Base-by-base conservation (phyloP, 805 yeast species). In the Lipomyces yamanashiensis region DNA sequence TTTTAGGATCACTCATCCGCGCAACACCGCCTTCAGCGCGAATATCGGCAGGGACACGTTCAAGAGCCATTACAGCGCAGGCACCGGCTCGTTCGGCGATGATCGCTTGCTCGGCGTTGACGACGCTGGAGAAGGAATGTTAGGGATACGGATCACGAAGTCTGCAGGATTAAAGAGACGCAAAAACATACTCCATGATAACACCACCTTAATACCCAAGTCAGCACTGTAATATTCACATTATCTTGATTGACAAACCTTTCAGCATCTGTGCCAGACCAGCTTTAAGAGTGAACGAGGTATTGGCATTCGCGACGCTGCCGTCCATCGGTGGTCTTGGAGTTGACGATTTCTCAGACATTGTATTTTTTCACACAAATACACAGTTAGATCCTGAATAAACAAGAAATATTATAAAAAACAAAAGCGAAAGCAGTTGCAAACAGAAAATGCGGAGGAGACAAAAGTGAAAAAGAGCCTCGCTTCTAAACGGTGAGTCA, bases 1-100 rank as follows among this genome's bases (percentile, higher is more conserved):
- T 85, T 70, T 86, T 79, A 1, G 96, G 96, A 74, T 89, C 96
- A 21, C 90, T 85, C 96, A 89, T 89, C 71, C 96, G 83, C 63
- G 93, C 89, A 55, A 89, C 95, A 62, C 88, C 88, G 56, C 93
- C 93, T 58, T 87, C 84, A 67, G 84, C 86, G 72, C 95, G 83
- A 84, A 89, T 89, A 74, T 89, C 95, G 7, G 95, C 91, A 10
- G 96, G 96, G 62, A 89, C 90, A 70, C 87, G 79, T 77, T 89
- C 96, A 68, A 89, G 80, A 4, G 96, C 96, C 96, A 89, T 89
- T 23, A 89, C 96, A 13, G 96, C 93, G 77, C 90, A 87, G 13
- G 96, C 96, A 64, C 96, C 96, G 2, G 96, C 93, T 59, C 78
- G 80, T 75, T 89, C 93, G 28, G 96, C 96, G 58, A 89, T 84